Base-by-base conservation (phyloP, 2,329 filamentous ascomycete species). In the Fusarium brachygibbosum region DNA sequence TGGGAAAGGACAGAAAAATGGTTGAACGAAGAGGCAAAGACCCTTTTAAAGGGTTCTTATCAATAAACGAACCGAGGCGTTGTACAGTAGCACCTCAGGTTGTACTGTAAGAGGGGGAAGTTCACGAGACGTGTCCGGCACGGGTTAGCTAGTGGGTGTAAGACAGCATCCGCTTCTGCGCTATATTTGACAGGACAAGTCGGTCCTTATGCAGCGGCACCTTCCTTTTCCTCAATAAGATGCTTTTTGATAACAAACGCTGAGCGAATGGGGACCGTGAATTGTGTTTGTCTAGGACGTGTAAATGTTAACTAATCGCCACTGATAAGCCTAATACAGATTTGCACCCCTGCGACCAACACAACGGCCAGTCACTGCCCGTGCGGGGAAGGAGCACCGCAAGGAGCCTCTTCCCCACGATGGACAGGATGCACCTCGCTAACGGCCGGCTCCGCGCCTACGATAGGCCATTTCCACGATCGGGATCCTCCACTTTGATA, bases 401-500 rank as follows among this genome's bases (percentile, higher is more conserved):
- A 29, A 38, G 32, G 48, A 51, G 48, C 48, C 34, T 51, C 58
- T 73, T 66, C 71, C 71, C 71, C 71, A 71, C 68, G 65, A 63
- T 67, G 16, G 25, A 60, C 71, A 71, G 65, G 65, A 63, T 67
- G 16, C 29, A 60, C n/a, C 41, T 58, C 66, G 63, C 49, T 49
- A 41, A 51, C 76, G 76, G 76, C 76, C 76, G 76, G 76, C 76
- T 78, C 76, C 76, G 76, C 58, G 41, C 32, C 52, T 55, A 61
- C 54, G 68, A 71, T 67, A 69, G 65, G 58, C 44, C 50, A 51
- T 46, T 70, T 71, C 72, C 70, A 72, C 58, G 61, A 63, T 76
- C 76, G 76, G 76, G 55, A 56, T 56, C 68, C 67, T 76, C 76
- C 76, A 77, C 71, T 63, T 54, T 58, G 49, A 52, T 44, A 21